Percentiles rank a stretch among this genome's conserved stretches.
Evolutionary conservation across 129 eudicot species (phyloP).

Genomic region (Lactuca saligna): DNA sequence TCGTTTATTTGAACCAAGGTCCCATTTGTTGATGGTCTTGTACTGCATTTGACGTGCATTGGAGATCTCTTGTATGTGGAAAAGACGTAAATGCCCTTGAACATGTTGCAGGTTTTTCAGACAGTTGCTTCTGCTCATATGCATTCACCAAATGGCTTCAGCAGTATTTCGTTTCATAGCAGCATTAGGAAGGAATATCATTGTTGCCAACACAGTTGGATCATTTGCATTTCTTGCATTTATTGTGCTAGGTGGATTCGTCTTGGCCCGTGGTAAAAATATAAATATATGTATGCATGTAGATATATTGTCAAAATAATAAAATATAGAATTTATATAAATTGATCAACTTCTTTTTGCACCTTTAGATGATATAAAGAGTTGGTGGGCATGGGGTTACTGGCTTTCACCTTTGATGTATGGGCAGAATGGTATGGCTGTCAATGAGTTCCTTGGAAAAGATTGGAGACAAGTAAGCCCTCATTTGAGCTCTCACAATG

Average conservation of each 20-base stretch:
- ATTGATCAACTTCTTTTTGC: neutral
- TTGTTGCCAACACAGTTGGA: constrained; percentile 84
- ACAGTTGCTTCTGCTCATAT: constrained; percentile 53
- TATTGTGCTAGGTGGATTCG: constrained; percentile 77
- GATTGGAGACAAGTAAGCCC: constrained; percentile 73
- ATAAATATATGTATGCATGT: neutral
- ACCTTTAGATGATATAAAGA: constrained; percentile 56
- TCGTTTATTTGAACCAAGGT: neutral
- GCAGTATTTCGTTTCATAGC: constrained; percentile 71
- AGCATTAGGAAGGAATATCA: constrained; percentile 66
- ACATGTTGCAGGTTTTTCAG: constrained; percentile 53
- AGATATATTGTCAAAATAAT: neutral
- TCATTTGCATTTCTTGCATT: constrained; percentile 59
- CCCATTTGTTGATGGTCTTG: neutral
- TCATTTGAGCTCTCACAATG: constrained; percentile 2
- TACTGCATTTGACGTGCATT: too few species aligned
- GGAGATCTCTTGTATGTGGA: neutral
- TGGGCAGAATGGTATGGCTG: constrained; percentile 84
- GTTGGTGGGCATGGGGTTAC: constrained; percentile 91
- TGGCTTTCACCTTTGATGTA: constrained; percentile 92
- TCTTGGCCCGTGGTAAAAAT: constrained; percentile 57
- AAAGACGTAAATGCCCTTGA: neutral
- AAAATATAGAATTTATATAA: neutral
- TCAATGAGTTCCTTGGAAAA: constrained; percentile 81
- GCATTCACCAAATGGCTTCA: constrained; percentile 67